Evolutionary conservation across 2,329 filamentous ascomycete genomes (phyloP).

Genomic region (Aspergillus sclerotialis): DNA sequence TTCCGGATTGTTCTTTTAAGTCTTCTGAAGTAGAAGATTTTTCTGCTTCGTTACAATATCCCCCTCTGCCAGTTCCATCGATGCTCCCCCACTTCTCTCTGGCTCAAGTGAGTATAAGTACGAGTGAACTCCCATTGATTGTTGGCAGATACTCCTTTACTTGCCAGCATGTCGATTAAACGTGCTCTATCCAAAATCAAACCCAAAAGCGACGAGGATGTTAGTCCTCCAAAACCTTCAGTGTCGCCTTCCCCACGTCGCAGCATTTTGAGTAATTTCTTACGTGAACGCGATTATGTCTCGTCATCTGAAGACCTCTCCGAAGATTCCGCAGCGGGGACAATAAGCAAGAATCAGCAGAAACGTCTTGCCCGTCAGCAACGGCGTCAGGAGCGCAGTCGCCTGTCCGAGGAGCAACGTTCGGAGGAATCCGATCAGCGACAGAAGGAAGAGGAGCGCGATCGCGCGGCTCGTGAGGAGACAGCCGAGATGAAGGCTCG

Average conservation of each 20-base stretch:
- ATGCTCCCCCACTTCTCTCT: too few species aligned
- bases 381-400: conserved; percentile 31
- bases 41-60: too few species aligned
- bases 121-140: too few species aligned
- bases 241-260: conserved; percentile 28
- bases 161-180: conserved; percentile 41
- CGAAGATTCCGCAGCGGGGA: conserved; percentile 28
- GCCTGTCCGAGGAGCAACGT: conserved; percentile 38
- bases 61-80: too few species aligned
- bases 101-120: too few species aligned
- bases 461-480: conserved; percentile 46
- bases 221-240: conserved; percentile 8
- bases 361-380: conserved; percentile 36
- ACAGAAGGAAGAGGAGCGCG: conserved; percentile 33
- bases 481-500: conserved; percentile 52
- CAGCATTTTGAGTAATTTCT: conserved; percentile 34
- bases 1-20: too few species aligned
- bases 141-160: background rate
- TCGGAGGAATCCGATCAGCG: conserved; percentile 33
- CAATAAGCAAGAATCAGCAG: conserved; percentile 40
- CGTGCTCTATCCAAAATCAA: conserved; percentile 36
- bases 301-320: conserved; percentile 39
- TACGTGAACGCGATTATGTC: conserved; percentile 34
- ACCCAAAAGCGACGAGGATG: conserved; percentile 18
- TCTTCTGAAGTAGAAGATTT: too few species aligned